Evolutionary conservation across 2,329 filamentous ascomycete genomes (phyloP).

Genomic region (Balansia obtecta): DNA sequence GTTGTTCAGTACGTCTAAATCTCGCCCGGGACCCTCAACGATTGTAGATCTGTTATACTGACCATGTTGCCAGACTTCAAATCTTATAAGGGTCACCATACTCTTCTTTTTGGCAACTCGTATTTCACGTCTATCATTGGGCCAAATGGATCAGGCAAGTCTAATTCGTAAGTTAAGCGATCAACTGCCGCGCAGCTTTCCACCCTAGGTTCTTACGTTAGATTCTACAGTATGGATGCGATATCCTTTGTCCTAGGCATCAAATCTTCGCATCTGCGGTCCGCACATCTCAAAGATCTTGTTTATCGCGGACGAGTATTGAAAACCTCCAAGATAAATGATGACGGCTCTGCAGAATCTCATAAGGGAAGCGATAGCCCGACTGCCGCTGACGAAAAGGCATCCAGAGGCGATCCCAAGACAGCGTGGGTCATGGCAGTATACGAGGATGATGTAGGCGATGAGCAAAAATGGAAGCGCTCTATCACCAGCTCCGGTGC

Average conservation of each 20-base stretch:
- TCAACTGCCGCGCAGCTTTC: not conserved
- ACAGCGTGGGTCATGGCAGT: conserved; percentile 99
- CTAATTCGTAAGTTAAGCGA: conserved; percentile 68
- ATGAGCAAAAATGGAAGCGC: conserved; percentile 93
- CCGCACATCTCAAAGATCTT: conserved; percentile 82
- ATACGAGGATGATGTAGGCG: conserved; percentile 92
- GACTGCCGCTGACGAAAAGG: conserved; percentile 47
- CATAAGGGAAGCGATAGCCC: conserved; percentile 52
- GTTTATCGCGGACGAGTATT: conserved; percentile 93
- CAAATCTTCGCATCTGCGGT: conserved; percentile 95
- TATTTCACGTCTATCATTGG: conserved; percentile 99
- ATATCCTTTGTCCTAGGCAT: conserved; percentile 98
- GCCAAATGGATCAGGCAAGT: conserved; percentile 98
- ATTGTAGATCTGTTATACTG: conserved; percentile 4
- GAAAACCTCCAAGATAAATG: conserved; percentile 84
- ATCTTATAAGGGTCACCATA: conserved; percentile 96
- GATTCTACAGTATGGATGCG: conserved; percentile 70
- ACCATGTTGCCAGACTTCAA: conserved; percentile 68
- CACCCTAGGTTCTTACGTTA: not conserved
- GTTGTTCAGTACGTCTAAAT: conserved; percentile 61
- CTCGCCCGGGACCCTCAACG: too few relatives aligned
- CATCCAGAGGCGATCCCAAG: conserved; percentile 72
- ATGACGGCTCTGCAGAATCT: conserved; percentile 63
- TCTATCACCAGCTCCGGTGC: conserved; percentile 78
- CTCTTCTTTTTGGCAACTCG: conserved; percentile 86